Evolutionary conservation across 2,329 filamentous ascomycete genomes (phyloP), one percentile per base, ranked within the genome.

Genomic region (Zasmidium angulare): DNA sequence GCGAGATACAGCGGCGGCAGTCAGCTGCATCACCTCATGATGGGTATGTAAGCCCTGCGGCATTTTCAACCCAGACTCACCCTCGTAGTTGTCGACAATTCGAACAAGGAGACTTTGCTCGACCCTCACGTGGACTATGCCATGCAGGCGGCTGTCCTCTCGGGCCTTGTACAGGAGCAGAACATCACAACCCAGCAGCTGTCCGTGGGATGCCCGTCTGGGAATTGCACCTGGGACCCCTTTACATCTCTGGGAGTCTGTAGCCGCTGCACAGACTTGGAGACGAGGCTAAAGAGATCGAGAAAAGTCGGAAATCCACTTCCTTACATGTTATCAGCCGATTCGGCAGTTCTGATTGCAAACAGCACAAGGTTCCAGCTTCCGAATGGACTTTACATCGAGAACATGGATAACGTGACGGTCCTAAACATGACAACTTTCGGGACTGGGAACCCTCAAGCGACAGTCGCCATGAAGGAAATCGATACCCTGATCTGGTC

Each of bases 381-480:
- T 4, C 54, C 60, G 4, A 64, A 64, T 36, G 53, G 50, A 1
- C 51, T 64, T 14, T 60, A 24, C 22, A 55, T 62, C 20, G 50
- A 62, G 52, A 62, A 59, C 23, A 9, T 31, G 1, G 58, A 63
- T 24, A 55, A 31, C 7, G 7, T 7, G 29, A 36, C 11, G 36
- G 12, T n/a, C 23, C 17, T 57, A 10, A 26, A 46, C 21, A 60
- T 64, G 56, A 57, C 56, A 6, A 22, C 53, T 0, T 55, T 24
- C 17, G 53, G 53, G 2, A 64, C 62, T 2, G 50, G 23, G 10
- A 49, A 54, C 12, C 51, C 31, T 1, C 29, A 24, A 23, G 7
- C 19, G 12, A 62, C 60, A 0, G 36, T 56, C 26, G 19, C 1
- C 14, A 53, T 64, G 47, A 6, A 49, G 17, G 31, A 40, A 12